Conservation (phyloP, 192 early-diverging fungal species). For the Chytriomyces sp. region DNA sequence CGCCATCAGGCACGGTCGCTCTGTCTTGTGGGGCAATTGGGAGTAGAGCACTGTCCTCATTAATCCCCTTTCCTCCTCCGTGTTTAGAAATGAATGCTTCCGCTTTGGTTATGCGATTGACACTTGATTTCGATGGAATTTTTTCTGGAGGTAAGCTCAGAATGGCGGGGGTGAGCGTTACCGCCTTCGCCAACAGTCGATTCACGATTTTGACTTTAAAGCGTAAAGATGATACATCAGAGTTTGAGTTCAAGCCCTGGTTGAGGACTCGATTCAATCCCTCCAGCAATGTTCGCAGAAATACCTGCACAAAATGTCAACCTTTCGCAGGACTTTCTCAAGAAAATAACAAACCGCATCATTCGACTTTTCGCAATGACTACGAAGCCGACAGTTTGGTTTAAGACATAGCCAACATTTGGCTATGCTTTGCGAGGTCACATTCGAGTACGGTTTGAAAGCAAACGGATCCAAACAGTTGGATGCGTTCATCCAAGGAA, state of each 20-base stretch:
- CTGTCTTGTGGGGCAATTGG: neutral
- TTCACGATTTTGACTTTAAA: constrained; percentile 29
- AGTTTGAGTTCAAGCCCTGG: neutral
- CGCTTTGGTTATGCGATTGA: neutral
- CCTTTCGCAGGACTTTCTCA: neutral
- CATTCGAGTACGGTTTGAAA: neutral
- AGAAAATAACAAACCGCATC: constrained; percentile 12
- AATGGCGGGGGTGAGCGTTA: neutral
- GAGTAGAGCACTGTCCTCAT: neutral
- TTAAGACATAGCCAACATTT: constrained; percentile 30
- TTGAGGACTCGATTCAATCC: constrained; percentile 22
- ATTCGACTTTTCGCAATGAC: constrained; percentile 13
- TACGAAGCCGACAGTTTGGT: constrained; percentile 9
- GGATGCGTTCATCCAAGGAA: constrained; percentile 9
- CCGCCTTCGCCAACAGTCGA: neutral
- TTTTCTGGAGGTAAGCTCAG: neutral
- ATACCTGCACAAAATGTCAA: neutral
- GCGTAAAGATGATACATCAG: neutral
- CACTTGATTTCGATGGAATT: neutral
- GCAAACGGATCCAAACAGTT: constrained; percentile 7
- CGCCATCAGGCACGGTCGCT: neutral
- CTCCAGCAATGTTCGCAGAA: constrained; percentile 8
- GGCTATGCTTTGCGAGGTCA: neutral
- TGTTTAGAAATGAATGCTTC: neutral
- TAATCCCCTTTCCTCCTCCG: neutral